Evolutionary conservation across 148 eudicot species (phyloP).

Genomic region (Nyssa sinensis): DNA sequence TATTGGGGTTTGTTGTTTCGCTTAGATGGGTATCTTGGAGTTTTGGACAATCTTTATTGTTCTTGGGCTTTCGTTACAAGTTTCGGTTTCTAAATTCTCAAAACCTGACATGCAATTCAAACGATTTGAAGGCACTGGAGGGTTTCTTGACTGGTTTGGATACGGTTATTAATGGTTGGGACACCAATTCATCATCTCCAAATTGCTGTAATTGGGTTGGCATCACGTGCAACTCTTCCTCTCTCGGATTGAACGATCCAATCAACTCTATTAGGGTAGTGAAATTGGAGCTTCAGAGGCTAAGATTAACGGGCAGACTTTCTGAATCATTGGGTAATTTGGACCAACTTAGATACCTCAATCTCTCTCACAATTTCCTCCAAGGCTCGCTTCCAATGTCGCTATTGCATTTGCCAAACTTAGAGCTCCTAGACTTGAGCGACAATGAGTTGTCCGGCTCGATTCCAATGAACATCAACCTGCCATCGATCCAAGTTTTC

Average conservation of each 20-base stretch:
- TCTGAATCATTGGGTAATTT: conserved; percentile 14
- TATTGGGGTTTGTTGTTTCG: not conserved
- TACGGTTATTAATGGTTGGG: conserved; percentile 22
- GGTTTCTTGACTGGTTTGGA: conserved; percentile 21
- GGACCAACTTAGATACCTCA: conserved; percentile 23
- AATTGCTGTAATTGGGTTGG: conserved; percentile 35
- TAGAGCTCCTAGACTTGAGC: conserved; percentile 29
- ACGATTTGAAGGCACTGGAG: conserved; percentile 17
- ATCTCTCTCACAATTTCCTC: conserved; percentile 31
- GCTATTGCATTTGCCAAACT: conserved; percentile 12
- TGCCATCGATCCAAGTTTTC: conserved; percentile 20
- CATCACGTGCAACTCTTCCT: conserved; percentile 14
- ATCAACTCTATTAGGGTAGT: conserved; percentile 24
- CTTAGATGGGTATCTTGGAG: conserved; percentile 12
- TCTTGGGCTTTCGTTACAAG: conserved; percentile 6
- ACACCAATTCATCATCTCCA: conserved; percentile 3
- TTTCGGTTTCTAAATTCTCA: conserved; percentile 15
- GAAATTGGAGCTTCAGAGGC: conserved; percentile 14
- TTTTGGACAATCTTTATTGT: not conserved
- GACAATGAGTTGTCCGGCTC: conserved; percentile 13
- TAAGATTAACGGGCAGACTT: conserved; percentile 20
- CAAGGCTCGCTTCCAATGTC: conserved; percentile 14
- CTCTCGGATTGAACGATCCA: not conserved
- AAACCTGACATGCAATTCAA: conserved; percentile 17
- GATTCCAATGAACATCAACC: conserved; percentile 9